These are phyloP conservation scores for Syzygium oleosum DNA, from an alignment of 345 rosid genomes.

Conservation along the genomic window DNA sequence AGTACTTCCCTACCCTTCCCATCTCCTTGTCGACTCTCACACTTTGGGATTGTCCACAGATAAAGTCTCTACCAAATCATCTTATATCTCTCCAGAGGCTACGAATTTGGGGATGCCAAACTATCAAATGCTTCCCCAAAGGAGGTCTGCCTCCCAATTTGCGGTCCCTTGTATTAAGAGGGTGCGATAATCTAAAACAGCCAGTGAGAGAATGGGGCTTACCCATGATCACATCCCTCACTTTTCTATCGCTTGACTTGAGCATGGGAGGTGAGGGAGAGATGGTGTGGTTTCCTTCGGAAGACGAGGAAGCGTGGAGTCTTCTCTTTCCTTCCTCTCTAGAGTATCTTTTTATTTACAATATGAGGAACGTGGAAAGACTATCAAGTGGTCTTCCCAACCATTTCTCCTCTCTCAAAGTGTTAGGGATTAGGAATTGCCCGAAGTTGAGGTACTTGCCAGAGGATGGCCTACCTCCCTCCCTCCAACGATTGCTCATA, in stretches of 20 bases:
- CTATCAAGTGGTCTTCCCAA: accelerated
- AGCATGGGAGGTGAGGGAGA: neutral
- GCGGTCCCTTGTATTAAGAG: accelerated
- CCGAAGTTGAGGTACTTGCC: neutral
- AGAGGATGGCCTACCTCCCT: neutral
- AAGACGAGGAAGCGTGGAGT: neutral
- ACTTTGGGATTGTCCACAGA: no score
- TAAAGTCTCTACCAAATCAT: neutral
- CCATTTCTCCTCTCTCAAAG: neutral
- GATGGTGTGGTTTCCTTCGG: neutral
- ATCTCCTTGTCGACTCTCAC: no score
- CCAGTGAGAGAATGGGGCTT: no score
- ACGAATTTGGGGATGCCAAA: accelerated
- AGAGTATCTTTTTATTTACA: accelerated
- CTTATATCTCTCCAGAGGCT: neutral
- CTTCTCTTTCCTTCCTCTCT: neutral
- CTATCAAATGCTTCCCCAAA: neutral
- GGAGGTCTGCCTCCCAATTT: no score
- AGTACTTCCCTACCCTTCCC: no score
- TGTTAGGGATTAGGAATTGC: accelerated
- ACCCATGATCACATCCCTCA: neutral
- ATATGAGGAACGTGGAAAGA: neutral
- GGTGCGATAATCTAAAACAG: no score
- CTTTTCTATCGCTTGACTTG: accelerated
- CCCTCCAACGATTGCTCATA: accelerated